Evolutionary conservation across 1,284 basidiomycete species (phyloP), one percentile per base, ranked within the genome.

Genomic region (Irpex lacteus): DNA sequence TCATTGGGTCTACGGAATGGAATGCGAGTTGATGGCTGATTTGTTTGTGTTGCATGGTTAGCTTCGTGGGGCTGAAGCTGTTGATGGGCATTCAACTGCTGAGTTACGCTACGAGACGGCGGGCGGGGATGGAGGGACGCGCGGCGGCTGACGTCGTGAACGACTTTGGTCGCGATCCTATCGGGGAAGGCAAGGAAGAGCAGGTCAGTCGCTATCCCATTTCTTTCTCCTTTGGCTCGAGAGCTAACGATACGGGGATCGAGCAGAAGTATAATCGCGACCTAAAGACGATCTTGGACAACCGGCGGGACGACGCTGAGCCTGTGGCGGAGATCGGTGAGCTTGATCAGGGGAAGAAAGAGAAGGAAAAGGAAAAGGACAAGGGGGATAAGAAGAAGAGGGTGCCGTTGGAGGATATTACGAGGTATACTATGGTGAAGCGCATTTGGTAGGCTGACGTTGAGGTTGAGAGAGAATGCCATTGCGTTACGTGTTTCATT

Each of bases 361-460:
- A 62, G 40, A 63, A 40, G 18, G 63, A 50, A 36, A 65, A 65
- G 37, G 69, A 67, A 54, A 77, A 74, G 37, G 69, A 67, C 57
- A 77, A 74, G 44, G 77, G 70, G 36, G 81, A 82, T 40, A 85
- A 86, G 76, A 88, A 81, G 70, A 87, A 85, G 67, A 76, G 81
- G 64, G 83, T 91, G 66, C 85, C 86, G 63, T 75, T 97, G 64
- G 94, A 96, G 73, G 94, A 96, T 70, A 82, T 96, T 64, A 96
- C 93, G 47, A 78, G 95, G 64, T 97, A 92, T 80, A 96, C 94
- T 21, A 97, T 97, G 95, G 91, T 96, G 47, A 96, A 96, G 73
- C 84, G 92, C 54, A 96, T 96, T 61, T 96, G 93, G 93, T 96
- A 68, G 73, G 15, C 34, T 13, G 32, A 18, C 1, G 11, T 21